Conservation (phyloP, 768 basidiomycete species). For the Tylopilus plumbeoviolaceoides region DNA sequence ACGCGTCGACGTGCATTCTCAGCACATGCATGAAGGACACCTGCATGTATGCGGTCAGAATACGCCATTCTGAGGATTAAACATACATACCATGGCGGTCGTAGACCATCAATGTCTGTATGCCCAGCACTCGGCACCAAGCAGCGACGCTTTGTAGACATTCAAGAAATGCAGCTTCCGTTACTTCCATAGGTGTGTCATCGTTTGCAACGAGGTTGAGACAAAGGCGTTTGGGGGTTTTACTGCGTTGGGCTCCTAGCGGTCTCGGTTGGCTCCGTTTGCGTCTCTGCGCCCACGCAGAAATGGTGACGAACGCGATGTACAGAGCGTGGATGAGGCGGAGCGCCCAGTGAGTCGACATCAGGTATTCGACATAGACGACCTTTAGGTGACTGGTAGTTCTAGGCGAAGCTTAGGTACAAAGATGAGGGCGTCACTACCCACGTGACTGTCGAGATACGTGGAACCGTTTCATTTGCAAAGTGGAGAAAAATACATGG, state of each 20-base stretch:
- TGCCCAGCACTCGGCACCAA: slow-evolving; percentile 64
- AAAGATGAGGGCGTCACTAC: background rate
- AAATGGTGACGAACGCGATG: slow-evolving; percentile 38
- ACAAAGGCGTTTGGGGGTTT: slow-evolving; percentile 64
- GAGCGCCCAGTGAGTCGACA: slow-evolving; percentile 47
- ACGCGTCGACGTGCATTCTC: slow-evolving; percentile 41
- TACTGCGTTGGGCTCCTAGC: slow-evolving; percentile 48
- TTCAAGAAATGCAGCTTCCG: slow-evolving; percentile 44
- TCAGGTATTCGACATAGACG: slow-evolving; percentile 15
- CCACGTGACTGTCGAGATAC: background rate
- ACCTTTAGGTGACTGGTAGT: background rate
- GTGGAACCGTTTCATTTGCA: slow-evolving; percentile 8
- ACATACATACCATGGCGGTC: slow-evolving; percentile 59
- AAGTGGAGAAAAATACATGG: background rate
- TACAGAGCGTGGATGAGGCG: slow-evolving; percentile 57
- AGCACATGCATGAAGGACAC: slow-evolving; percentile 37
- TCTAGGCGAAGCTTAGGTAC: too few relatives aligned
- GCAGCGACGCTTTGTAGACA: slow-evolving; percentile 48
- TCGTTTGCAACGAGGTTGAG: slow-evolving; percentile 53
- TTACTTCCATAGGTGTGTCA: slow-evolving; percentile 30
- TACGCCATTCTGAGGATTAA: background rate
- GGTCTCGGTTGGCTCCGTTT: slow-evolving; percentile 40
- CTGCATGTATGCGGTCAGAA: slow-evolving; percentile 28
- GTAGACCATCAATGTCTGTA: slow-evolving; percentile 64
- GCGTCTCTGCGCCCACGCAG: slow-evolving; percentile 38